Conservation (phyloP, 1,139 yeast species). For the Fermentozyma sake region DNA sequence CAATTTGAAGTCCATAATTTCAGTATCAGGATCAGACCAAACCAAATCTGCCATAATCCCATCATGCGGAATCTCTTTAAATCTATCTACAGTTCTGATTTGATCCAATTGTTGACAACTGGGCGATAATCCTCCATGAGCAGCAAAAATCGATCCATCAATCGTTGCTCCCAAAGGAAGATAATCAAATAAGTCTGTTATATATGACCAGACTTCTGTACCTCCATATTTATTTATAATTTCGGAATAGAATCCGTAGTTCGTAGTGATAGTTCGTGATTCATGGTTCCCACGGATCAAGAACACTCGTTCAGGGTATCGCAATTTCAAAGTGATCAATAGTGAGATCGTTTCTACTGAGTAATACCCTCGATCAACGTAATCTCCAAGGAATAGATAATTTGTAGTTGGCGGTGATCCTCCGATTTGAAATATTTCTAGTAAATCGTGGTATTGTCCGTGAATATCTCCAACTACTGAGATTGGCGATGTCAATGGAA, state of each 20-base stretch:
- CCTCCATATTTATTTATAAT: conserved; percentile 86
- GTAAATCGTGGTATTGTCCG: conserved; percentile 91
- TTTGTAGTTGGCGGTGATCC: conserved; percentile 93
- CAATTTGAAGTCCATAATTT: conserved; percentile 74
- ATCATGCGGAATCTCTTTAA: conserved; percentile 94
- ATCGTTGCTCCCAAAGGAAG: conserved; percentile 89
- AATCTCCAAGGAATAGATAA: conserved; percentile 88
- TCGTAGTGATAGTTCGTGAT: conserved; percentile 91
- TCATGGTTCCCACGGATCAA: conserved; percentile 94
- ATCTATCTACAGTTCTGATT: conserved; percentile 82
- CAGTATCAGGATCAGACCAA: conserved; percentile 97
- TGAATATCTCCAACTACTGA: conserved; percentile 99
- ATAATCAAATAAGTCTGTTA: conserved; percentile 92
- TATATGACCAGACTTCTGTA: conserved; percentile 78
- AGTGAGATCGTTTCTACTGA: conserved; percentile 89
- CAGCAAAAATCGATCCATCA: conserved; percentile 87
- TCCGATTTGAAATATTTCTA: conserved; percentile 89
- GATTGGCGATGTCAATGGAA: conserved; percentile 78
- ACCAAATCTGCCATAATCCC: conserved; percentile 99
- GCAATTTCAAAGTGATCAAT: conserved; percentile 73
- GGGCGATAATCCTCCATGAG: conserved; percentile 95
- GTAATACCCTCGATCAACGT: conserved; percentile 85
- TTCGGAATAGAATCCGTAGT: conserved; percentile 94
- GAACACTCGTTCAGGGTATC: conserved; percentile 80
- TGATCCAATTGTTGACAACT: conserved; percentile 93